Evolutionary conservation across 1,284 basidiomycete genomes (phyloP).

Genomic region (Ceratorhiza oryzae-sativae): DNA sequence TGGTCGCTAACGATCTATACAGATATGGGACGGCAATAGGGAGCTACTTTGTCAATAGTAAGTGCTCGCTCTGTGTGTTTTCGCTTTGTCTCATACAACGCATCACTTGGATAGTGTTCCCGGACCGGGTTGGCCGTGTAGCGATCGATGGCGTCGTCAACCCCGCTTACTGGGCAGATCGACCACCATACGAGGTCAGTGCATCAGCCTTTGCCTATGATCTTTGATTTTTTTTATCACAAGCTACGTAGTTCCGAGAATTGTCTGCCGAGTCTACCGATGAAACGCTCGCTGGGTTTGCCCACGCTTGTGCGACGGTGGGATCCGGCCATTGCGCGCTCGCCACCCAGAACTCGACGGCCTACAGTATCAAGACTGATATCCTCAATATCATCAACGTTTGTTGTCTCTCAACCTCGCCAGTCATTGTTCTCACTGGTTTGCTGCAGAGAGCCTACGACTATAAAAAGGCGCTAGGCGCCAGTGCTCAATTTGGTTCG

Average conservation of each 20-base stretch:
- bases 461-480: background rate
- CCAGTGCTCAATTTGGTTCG: background rate
- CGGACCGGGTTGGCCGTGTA: slow-evolving; percentile 40
- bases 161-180: background rate
- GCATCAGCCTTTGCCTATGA: background rate
- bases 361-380: background rate
- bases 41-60: slow-evolving; percentile 39
- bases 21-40: slow-evolving; percentile 45
- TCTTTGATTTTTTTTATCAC: no score
- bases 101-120: slow-evolving; percentile 32
- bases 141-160: background rate
- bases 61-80: background rate
- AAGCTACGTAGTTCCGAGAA: no score
- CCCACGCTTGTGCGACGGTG: background rate
- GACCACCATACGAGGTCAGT: background rate
- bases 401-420: no score
- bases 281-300: no score
- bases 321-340: background rate
- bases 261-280: no score
- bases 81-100: background rate
- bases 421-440: background rate
- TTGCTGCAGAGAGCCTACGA: background rate
- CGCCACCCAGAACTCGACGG: background rate
- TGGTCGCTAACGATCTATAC: background rate
- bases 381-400: background rate